These are phyloP conservation scores for Thuidium tamariscinum DNA, from an alignment of 225 moss, liverwort and hornwort species.

Conservation along the genomic window DNA sequence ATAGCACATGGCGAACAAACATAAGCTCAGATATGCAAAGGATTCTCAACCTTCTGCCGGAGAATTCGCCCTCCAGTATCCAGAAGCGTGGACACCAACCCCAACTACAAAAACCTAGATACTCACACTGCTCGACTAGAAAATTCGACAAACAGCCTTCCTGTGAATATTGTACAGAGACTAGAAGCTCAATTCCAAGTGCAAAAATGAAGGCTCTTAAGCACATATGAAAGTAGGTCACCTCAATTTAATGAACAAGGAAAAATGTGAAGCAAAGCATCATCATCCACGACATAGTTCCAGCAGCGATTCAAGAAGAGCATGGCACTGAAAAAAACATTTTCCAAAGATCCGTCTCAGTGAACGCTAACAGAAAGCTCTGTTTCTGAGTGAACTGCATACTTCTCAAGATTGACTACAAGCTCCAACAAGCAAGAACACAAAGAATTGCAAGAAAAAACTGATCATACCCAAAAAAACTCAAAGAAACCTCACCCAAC, in stretches of 20 bases:
- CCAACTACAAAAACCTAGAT: not conserved
- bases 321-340: no score
- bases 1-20: not conserved
- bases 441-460: not conserved
- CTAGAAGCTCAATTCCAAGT: not conserved
- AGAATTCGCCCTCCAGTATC: no score
- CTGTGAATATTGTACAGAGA: not conserved
- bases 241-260: not conserved
- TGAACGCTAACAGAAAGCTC: not conserved
- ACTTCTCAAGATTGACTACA: not conserved
- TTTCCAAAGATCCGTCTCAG: not conserved
- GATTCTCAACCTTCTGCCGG: not conserved
- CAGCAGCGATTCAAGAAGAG: not conserved
- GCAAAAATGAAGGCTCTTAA: not conserved
- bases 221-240: not conserved
- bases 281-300: no score
- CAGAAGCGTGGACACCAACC: no score
- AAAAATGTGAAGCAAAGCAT: not conserved
- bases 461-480: not conserved
- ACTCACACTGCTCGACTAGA: not conserved
- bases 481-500: not conserved
- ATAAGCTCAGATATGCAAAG: not conserved
- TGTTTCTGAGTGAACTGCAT: not conserved
- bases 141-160: not conserved
- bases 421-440: not conserved